Evolutionary conservation across 345 rosid genomes (phyloP).

Genomic region (Conringia planisiliqua): DNA sequence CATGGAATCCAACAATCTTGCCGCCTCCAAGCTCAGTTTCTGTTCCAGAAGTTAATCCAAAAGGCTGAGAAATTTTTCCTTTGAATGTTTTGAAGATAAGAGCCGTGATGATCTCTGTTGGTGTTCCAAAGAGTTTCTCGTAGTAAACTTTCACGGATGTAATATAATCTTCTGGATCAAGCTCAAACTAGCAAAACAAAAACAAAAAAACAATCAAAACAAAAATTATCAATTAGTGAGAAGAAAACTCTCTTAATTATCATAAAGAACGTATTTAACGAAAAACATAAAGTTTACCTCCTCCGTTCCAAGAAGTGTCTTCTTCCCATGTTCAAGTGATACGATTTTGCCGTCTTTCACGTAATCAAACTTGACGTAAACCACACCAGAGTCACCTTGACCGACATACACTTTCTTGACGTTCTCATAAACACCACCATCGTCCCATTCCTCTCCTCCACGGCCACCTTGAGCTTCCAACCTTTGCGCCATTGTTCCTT

Average conservation of each 20-base stretch:
- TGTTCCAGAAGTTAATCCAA: constrained; percentile 16
- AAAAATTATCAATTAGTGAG: neutral
- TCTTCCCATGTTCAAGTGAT: constrained; percentile 32
- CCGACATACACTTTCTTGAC: constrained; percentile 33
- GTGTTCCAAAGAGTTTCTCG: constrained; percentile 19
- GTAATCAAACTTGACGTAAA: constrained; percentile 30
- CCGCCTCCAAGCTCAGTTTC: constrained; percentile 24
- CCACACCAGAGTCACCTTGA: constrained; percentile 33
- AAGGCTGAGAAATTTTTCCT: constrained; percentile 25
- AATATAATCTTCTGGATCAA: constrained; percentile 28
- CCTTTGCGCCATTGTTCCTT: constrained; percentile 17
- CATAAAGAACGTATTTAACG: neutral
- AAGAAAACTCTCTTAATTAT: neutral
- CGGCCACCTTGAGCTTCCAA: constrained; percentile 15
- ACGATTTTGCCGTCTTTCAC: constrained; percentile 26
- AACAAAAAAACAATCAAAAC: neutral
- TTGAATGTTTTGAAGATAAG: constrained; percentile 25
- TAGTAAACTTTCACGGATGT: constrained; percentile 23
- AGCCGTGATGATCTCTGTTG: constrained; percentile 13
- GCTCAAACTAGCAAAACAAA: constrained; percentile 9
- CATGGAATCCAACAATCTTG: constrained; percentile 36
- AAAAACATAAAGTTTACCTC: neutral
- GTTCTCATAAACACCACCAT: neutral
- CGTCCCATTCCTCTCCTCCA: constrained; percentile 5
- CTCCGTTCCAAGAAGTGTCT: constrained; percentile 16